A percentile compares a stretch with the other conserved stretches of the same genome.
These are phyloP conservation scores for Colletotrichum acutatum DNA, from an alignment of 2,329 filamentous ascomycete species.

Conservation along the genomic window DNA sequence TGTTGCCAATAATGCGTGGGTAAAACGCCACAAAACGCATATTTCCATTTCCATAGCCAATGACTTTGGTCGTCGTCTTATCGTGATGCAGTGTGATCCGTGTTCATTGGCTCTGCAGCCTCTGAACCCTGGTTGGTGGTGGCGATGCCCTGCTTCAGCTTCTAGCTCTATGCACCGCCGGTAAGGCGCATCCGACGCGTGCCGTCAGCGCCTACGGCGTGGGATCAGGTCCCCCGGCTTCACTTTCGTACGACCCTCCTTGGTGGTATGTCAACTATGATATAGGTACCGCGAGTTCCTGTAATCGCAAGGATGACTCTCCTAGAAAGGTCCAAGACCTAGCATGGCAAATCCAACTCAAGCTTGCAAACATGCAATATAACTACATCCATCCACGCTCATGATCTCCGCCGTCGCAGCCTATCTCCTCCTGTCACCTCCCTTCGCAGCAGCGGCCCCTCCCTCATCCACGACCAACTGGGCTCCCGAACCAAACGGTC, in stretches of 20 bases:
- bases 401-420: background rate
- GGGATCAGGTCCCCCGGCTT: background rate
- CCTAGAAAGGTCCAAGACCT: background rate
- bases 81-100: background rate
- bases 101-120: constrained; percentile 13
- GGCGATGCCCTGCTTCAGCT: constrained; percentile 25
- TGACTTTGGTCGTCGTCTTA: background rate
- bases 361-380: background rate
- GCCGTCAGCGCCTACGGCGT: background rate
- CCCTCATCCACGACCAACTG: background rate
- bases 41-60: background rate
- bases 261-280: too few relatives aligned
- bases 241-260: background rate
- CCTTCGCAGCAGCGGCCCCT: background rate
- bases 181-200: background rate
- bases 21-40: background rate
- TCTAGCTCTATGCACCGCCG: constrained; percentile 20
- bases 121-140: constrained; percentile 14
- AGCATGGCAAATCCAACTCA: background rate
- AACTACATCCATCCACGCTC: background rate
- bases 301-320: background rate
- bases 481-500: constrained; percentile 38
- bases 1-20: background rate
- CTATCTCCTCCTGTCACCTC: background rate
- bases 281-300: background rate